Evolutionary conservation across 176 grass and related monocot genomes (phyloP).

Genomic region (Otatea glauca): DNA sequence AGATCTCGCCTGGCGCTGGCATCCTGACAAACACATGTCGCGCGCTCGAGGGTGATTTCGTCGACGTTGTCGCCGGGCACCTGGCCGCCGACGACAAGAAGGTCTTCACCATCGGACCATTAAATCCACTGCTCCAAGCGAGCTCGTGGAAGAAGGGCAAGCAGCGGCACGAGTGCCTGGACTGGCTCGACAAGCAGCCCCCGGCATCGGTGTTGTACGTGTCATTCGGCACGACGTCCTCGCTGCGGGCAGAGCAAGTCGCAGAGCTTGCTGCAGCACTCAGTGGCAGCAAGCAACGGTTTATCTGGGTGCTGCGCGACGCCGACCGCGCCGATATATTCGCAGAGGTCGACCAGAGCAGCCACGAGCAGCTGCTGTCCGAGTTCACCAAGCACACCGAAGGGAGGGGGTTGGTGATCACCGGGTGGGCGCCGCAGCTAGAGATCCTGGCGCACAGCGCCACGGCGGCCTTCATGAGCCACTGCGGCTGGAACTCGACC

Average conservation of each 20-base stretch:
- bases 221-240: slow-evolving; percentile 65
- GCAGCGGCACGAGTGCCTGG: no score
- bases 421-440: slow-evolving; percentile 82
- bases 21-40: slow-evolving; percentile 49
- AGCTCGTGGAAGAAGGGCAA: no score
- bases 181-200: no score
- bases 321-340: slow-evolving; percentile 48
- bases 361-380: slow-evolving; percentile 4
- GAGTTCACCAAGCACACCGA: slow-evolving; percentile 20
- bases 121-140: no score
- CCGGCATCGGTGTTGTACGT: slow-evolving; percentile 35
- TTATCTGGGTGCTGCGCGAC: slow-evolving; percentile 75
- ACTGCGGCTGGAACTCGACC: slow-evolving; percentile 85
- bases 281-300: slow-evolving; percentile 45
- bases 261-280: slow-evolving; percentile 56
- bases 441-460: slow-evolving; percentile 64
- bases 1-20: not conserved
- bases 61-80: slow-evolving; percentile 43
- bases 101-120: slow-evolving; percentile 62
- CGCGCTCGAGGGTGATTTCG: slow-evolving; percentile 45
- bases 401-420: slow-evolving; percentile 53
- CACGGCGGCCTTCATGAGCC: slow-evolving; percentile 76
- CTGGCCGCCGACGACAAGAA: slow-evolving; percentile 44
- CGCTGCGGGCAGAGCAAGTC: slow-evolving; percentile 48
- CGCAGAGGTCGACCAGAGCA: not conserved